Percentiles rank a stretch among this genome's conserved stretches.
phyloP scores from a whole-genome alignment of 2,329 filamentous ascomycete species.

The Alternaria viburni region DNA sequence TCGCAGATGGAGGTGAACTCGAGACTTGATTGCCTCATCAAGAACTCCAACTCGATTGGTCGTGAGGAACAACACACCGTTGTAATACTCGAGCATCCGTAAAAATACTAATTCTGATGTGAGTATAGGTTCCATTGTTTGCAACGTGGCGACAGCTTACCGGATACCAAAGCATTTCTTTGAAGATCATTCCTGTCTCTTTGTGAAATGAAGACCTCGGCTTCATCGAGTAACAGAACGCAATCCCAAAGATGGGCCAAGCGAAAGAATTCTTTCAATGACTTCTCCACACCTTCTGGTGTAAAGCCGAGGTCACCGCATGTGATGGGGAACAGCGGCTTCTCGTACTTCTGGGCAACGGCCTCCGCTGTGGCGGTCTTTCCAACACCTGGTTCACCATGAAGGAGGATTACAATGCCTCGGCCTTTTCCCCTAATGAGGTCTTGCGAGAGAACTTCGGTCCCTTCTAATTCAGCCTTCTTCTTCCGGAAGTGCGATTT shows the following conservation, averaged over 20 bases:
- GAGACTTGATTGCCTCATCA: constrained; percentile 40
- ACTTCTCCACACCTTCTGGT: neutral
- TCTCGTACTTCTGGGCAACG: neutral
- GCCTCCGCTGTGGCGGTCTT: neutral
- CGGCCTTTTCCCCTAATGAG: neutral
- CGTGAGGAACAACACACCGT: constrained; percentile 53
- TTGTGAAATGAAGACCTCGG: neutral
- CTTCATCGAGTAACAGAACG: neutral
- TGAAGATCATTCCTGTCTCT: neutral
- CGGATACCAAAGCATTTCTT: neutral
- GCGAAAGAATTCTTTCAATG: neutral
- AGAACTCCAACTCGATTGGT: constrained; percentile 50
- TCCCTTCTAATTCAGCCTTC: neutral
- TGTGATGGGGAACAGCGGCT: neutral
- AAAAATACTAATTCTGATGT: constrained; percentile 24
- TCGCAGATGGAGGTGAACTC: neutral
- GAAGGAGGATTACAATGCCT: neutral
- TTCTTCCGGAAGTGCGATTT: neutral
- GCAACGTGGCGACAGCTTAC: neutral
- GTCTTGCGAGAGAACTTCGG: neutral
- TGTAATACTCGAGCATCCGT: constrained; percentile 51
- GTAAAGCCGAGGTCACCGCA: neutral
- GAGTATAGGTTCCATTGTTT: neutral
- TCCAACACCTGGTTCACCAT: neutral
- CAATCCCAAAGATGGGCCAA: neutral